Percentiles rank a stretch among this genome's conserved stretches.
These are phyloP conservation scores for Myriosclerotinia curreyana DNA, from an alignment of 2,329 filamentous ascomycete species.

Conservation along the genomic window DNA sequence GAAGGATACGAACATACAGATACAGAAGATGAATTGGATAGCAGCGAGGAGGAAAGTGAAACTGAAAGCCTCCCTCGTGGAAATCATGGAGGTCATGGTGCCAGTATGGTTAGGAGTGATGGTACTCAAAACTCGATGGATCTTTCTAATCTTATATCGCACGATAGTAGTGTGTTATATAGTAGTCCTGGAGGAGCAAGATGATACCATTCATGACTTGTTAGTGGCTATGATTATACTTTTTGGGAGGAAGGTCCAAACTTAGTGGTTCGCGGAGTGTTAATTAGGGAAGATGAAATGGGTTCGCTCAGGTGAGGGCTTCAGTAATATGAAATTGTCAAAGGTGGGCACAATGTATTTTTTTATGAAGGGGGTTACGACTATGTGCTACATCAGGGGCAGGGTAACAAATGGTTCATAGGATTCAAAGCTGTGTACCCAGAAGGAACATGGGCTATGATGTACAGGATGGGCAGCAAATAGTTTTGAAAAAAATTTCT, in stretches of 20 bases:
- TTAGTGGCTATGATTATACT: background rate
- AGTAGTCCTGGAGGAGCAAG: constrained; percentile 33
- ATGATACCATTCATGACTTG: background rate
- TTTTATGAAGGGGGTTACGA: background rate
- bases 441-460: too few relatives aligned
- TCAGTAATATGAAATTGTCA: constrained; percentile 24
- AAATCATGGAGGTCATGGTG: constrained; percentile 21
- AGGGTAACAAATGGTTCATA: background rate
- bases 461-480: too few relatives aligned
- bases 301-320: constrained; percentile 30
- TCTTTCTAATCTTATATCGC: constrained; percentile 33
- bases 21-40: constrained; percentile 62
- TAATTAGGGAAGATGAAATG: constrained; percentile 72
- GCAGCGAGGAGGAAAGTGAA: constrained; percentile 43
- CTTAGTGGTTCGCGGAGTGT: constrained; percentile 67
- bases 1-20: constrained; percentile 74
- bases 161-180: constrained; percentile 34
- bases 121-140: constrained; percentile 40
- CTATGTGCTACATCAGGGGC: background rate
- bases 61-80: constrained; percentile 40
- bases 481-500: too few relatives aligned
- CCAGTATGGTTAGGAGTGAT: constrained; percentile 40
- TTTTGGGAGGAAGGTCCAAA: background rate
- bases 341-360: background rate
- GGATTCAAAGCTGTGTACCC: background rate